Evolutionary conservation across 2,329 filamentous ascomycete genomes (phyloP).

Genomic region (Cadophora luteo-olivacea): DNA sequence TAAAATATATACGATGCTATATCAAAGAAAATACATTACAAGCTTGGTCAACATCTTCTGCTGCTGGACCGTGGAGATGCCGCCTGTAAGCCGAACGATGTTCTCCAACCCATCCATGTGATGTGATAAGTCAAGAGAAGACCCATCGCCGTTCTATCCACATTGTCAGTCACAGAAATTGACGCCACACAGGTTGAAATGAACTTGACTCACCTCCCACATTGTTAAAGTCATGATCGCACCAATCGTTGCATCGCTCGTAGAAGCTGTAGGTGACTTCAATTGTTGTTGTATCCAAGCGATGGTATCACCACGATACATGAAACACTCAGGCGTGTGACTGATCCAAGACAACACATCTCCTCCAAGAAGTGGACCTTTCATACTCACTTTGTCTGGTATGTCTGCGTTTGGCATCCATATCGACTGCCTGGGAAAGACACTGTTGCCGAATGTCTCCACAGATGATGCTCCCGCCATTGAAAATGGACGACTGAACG

Average conservation of each 20-base stretch:
- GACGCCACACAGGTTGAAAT: no score
- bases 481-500: conserved; percentile 7
- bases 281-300: conserved; percentile 8
- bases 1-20: no score
- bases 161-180: no score
- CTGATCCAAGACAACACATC: conserved; percentile 18
- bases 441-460: conserved; percentile 4
- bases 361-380: conserved; percentile 10
- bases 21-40: not conserved
- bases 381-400: conserved; percentile 4
- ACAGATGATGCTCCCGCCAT: conserved; percentile 3
- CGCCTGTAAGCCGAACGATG: conserved; percentile 6
- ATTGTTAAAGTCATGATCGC: conserved; percentile 16
- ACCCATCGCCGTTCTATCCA: conserved; percentile 10
- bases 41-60: conserved; percentile 13
- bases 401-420: conserved; percentile 16
- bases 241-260: conserved; percentile 1
- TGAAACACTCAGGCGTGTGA: conserved; percentile 15
- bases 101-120: conserved; percentile 18
- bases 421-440: conserved; percentile 14
- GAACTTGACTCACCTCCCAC: conserved; percentile 9
- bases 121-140: not conserved
- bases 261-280: not conserved
- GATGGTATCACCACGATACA: conserved; percentile 7
- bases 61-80: conserved; percentile 6